Conservation (phyloP, 768 basidiomycete species). For the Dacryopinax primogenitus region DNA sequence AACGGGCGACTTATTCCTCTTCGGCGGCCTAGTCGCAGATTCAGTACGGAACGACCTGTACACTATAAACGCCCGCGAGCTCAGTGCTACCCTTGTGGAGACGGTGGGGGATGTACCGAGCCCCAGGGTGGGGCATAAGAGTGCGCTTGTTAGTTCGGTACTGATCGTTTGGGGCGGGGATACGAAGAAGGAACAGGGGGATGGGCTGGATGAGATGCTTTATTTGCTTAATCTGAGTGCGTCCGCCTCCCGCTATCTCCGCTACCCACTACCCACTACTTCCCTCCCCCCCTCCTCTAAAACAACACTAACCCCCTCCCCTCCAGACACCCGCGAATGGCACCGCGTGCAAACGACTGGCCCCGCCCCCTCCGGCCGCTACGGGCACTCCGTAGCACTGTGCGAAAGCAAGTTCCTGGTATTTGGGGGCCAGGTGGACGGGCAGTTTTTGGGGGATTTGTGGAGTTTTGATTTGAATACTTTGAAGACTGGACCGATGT, state of each 20-base stretch:
- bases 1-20: slow-evolving; percentile 87
- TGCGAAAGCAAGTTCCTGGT: slow-evolving; percentile 81
- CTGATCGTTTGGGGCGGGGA: slow-evolving; percentile 98
- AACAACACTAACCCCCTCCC: background rate
- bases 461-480: slow-evolving; percentile 95
- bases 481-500: slow-evolving; percentile 38
- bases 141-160: slow-evolving; percentile 89
- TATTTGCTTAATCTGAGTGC: slow-evolving; percentile 88
- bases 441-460: slow-evolving; percentile 85
- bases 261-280: background rate
- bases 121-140: slow-evolving; percentile 90
- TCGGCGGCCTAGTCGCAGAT: slow-evolving; percentile 92
- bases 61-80: slow-evolving; percentile 66
- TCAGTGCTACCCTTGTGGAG: slow-evolving; percentile 68
- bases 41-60: slow-evolving; percentile 85
- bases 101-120: slow-evolving; percentile 81
- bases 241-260: slow-evolving; percentile 24
- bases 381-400: slow-evolving; percentile 94
- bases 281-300: background rate
- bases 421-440: slow-evolving; percentile 93
- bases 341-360: slow-evolving; percentile 70
- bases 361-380: slow-evolving; percentile 70
- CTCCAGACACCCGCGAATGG: slow-evolving; percentile 84
- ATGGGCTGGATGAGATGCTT: slow-evolving; percentile 39
- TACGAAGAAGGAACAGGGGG: slow-evolving; percentile 76